phyloP scores from a whole-genome alignment of 345 rosid species.

The Eucalyptus paniculata region DNA sequence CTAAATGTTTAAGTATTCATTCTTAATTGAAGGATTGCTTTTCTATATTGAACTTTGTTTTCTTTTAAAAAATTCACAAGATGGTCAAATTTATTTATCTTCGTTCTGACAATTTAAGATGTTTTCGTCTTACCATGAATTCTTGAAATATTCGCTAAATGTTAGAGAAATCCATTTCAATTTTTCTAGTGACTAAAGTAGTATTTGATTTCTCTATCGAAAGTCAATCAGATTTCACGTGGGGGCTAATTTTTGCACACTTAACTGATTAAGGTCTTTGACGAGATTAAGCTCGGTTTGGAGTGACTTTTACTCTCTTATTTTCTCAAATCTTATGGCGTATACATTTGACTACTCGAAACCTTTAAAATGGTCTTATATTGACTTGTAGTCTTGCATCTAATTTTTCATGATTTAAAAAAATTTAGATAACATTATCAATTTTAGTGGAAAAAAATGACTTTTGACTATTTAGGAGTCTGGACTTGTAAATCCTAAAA shows the following conservation, averaged over 20 bases:
- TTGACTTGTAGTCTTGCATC: neutral
- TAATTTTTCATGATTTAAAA: too few relatives aligned
- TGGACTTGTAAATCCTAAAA: neutral
- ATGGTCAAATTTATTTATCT: neutral
- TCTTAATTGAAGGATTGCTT: neutral
- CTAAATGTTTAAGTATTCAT: neutral
- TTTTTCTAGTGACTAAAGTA: neutral
- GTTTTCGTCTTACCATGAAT: too few relatives aligned
- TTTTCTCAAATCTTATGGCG: neutral
- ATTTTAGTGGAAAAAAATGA: neutral
- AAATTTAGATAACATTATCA: too few relatives aligned
- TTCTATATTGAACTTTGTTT: neutral
- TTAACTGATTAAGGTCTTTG: too few relatives aligned
- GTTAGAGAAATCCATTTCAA: neutral
- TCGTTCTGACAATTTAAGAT: too few relatives aligned
- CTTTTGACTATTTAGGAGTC: neutral
- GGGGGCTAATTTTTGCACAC: neutral
- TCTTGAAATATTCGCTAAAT: too few relatives aligned
- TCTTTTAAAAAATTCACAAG: neutral
- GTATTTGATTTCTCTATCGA: neutral
- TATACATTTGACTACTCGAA: neutral
- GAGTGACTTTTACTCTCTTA: too few relatives aligned
- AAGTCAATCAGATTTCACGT: neutral
- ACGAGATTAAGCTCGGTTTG: too few relatives aligned
- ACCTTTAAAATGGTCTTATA: neutral